Base-by-base conservation (phyloP, 75 land plant species). In the Pinus tabuliformis region DNA sequence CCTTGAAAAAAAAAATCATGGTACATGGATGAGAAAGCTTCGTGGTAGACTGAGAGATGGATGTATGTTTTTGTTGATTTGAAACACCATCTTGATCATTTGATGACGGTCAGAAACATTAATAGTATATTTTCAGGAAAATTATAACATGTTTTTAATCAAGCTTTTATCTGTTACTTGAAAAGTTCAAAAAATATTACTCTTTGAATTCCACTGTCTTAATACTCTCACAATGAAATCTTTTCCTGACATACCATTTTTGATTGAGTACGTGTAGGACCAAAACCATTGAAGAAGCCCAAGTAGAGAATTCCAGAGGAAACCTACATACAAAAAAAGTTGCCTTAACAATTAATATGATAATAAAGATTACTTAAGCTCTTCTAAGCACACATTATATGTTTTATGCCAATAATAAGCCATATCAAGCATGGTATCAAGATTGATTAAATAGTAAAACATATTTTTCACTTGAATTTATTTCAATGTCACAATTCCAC, bases 261-360 rank as follows among this genome's bases (percentile, higher is more conserved):
- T 75, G 88, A 85, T 74, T 92, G 94, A 26, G 92, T 92, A 45
- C 94, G 83, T 57, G 56, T 75, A 56, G 92, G 77, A 62, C 90
- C 91, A 76, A 89, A 68, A 30, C 89, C 94, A 86, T 89, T 92
- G 75, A 90, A 92, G 52, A 87, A 62, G 45, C 94, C 94, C 59
- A 88, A 16, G 78, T 86, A 90, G 81, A 79, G 81, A 17, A 78
- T 76, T 33, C 92, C 88, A 8, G 94, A 80, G 78, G 80, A 76
- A 49, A 90, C 86, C 94, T 92, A 88, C 54, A 83, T 18, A 62
- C 54, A 5, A 21, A 78, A 39, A 54, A 76, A 76, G 54, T 9
- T n/a, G 1, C 33, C 56, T 26, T 52, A 22, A 26, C 20, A 49
- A 22, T 73, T 22, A 52, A 5, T 13, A 49, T 52, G 17, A 73